Evolutionary conservation across 1,284 basidiomycete genomes (phyloP), one percentile per base, ranked within the genome.

Genomic region (Phylloboletellus chloephorus): DNA sequence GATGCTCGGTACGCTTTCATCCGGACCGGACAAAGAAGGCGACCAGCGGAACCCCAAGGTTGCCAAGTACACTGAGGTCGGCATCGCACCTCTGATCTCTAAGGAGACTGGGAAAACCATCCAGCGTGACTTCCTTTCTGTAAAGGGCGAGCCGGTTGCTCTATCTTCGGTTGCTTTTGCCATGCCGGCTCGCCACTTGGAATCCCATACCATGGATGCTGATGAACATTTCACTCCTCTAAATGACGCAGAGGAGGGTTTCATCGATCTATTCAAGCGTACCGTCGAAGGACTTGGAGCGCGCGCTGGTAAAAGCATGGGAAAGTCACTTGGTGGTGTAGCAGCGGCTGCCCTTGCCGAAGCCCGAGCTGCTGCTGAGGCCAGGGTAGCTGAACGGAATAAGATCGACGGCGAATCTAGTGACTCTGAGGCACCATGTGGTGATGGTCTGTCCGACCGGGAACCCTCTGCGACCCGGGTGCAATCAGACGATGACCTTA

Each of bases 361-460:
- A 60, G 82, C 82, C 8, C 69, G 74, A 41, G 80, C 80, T 36
- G 77, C 77, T 31, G 84, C 84, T 5, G 79, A 86, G 56, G 82
- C 78, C 5, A 72, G 74, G 43, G 70, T 88, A 10, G 82, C 78
- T 2, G 73, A 85, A 53, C 66, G 81, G 31, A 66, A 74, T 48
- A 74, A 75, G 56, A 60, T 67, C 30, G 68, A 71, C 37, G 64
- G 67, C 34, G 65, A 66, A 57, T 45, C 52, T 56, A 42, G 58
- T 52, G 28, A 61, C 51, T 38, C 60, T 16, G 57, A 52, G 25
- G 38, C 43, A 20, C 49, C 52, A 28, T 29, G 44, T 17, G 47
- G 46, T 28, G 38, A 49, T 19, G 35, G 36, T 12, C 21, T 46
- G 10, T 30, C 28, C 5, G 28, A 43, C 33, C 29, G 33, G 29